A percentile compares a stretch with the other conserved stretches of the same genome.
Conservation (phyloP, 1,284 basidiomycete genomes). For the Volvariella volvacea region DNA sequence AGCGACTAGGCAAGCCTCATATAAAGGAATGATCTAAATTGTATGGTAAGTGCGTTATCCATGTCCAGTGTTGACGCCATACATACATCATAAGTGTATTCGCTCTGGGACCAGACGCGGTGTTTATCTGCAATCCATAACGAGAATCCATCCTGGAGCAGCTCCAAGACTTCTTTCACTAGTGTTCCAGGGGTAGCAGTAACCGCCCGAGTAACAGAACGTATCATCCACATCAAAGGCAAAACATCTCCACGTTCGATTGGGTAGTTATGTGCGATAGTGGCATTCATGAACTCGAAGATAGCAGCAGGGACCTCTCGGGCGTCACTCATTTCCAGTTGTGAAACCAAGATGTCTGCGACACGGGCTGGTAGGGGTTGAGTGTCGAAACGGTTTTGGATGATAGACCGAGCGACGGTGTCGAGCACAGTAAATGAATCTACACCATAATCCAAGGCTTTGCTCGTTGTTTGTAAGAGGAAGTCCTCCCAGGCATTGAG, state of each 20-base stretch:
- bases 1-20: conserved; percentile 46
- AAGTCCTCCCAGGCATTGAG: conserved; percentile 51
- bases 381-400: conserved; percentile 32
- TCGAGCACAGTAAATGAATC: conserved; percentile 48
- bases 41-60: conserved; percentile 4
- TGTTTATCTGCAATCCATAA: conserved; percentile 60
- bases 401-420: conserved; percentile 41
- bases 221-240: conserved; percentile 53
- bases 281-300: conserved; percentile 51
- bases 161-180: conserved; percentile 38
- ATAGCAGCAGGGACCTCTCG: conserved; percentile 41
- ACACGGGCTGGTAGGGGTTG: conserved; percentile 31
- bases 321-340: conserved; percentile 42
- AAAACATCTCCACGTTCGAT: conserved; percentile 47
- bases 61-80: conserved; percentile 1
- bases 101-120: conserved; percentile 38
- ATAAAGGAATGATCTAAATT: conserved; percentile 49
- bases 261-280: conserved; percentile 57
- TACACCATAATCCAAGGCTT: conserved; percentile 51
- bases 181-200: conserved; percentile 35
- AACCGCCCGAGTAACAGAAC: conserved; percentile 44
- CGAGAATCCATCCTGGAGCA: conserved; percentile 46
- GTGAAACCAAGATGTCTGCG: conserved; percentile 52
- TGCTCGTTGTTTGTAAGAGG: conserved; percentile 41
- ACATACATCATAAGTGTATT: conserved; percentile 54